phyloP scores from a whole-genome alignment of 768 basidiomycete species.

The Panus rudis region DNA sequence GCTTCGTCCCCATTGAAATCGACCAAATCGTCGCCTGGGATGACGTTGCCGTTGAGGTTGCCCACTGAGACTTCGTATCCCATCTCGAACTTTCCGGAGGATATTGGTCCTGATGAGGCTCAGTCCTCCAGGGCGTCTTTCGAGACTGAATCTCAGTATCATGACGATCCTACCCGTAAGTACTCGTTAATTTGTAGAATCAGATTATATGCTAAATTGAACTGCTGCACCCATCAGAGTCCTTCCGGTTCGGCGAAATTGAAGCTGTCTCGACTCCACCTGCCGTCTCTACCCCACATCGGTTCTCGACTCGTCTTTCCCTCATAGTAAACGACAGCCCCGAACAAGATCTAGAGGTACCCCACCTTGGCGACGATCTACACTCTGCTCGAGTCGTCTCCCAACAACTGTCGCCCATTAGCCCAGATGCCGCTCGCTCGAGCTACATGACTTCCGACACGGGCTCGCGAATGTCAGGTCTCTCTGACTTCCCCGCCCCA shows the following conservation, averaged over 20 bases:
- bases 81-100: slow-evolving; percentile 26
- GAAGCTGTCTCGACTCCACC: slow-evolving; percentile 46
- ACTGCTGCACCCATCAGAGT: slow-evolving; percentile 25
- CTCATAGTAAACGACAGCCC: slow-evolving; percentile 12
- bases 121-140: slow-evolving; percentile 29
- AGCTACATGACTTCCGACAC: slow-evolving; percentile 61
- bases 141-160: slow-evolving; percentile 20
- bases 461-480: slow-evolving; percentile 57
- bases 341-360: not conserved
- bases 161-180: slow-evolving; percentile 35
- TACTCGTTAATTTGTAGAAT: slow-evolving; percentile 18
- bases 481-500: slow-evolving; percentile 69
- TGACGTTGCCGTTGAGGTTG: slow-evolving; percentile 20
- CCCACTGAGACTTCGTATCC: slow-evolving; percentile 23
- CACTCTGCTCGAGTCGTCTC: slow-evolving; percentile 15
- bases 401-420: slow-evolving; percentile 16
- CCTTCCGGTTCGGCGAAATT: slow-evolving; percentile 43
- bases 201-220: slow-evolving; percentile 3
- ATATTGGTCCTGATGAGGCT: slow-evolving; percentile 15
- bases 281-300: slow-evolving; percentile 32
- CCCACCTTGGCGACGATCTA: slow-evolving; percentile 7
- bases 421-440: slow-evolving; percentile 32
- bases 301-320: slow-evolving; percentile 25
- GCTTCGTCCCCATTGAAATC: slow-evolving; percentile 7
- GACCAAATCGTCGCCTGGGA: slow-evolving; percentile 2